Conservation (phyloP, 1,284 basidiomycete species). For the Hortiboletus rubellus region DNA sequence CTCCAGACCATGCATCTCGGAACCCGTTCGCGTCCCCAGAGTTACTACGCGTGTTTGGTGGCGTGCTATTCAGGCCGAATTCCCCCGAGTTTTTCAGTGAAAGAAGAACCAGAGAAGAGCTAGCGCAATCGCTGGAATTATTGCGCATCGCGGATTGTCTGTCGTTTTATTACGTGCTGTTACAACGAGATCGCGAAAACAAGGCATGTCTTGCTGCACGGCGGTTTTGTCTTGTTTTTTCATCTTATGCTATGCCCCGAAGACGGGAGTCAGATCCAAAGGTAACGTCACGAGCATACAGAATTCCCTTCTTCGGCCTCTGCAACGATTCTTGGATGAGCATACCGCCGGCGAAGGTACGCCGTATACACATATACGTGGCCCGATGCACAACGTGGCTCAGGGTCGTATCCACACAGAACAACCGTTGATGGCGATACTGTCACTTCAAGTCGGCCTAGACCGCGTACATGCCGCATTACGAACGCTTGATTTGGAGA, state of each 20-base stretch:
- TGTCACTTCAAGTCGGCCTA: conserved; percentile 25
- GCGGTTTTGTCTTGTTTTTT: background rate
- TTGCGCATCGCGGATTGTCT: conserved; percentile 34
- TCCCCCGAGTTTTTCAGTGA: conserved; percentile 26
- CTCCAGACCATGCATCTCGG: conserved; percentile 8
- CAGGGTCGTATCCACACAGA: conserved; percentile 14
- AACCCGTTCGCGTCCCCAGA: conserved; percentile 29
- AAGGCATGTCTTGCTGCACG: conserved; percentile 10
- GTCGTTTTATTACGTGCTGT: conserved; percentile 34
- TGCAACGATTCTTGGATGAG: conserved; percentile 25
- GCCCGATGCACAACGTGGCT: background rate
- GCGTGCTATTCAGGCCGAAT: conserved; percentile 29
- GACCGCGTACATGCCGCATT: conserved; percentile 33
- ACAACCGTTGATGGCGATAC: conserved; percentile 27
- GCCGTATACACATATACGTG: conserved; percentile 1
- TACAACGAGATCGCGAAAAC: conserved; percentile 30
- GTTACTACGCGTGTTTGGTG: conserved; percentile 27
- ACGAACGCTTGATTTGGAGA: conserved; percentile 11
- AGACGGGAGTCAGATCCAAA: conserved; percentile 27
- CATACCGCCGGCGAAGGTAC: conserved; percentile 23
- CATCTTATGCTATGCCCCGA: conserved; percentile 3
- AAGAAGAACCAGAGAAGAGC: conserved; percentile 23
- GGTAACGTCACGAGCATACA: conserved; percentile 23
- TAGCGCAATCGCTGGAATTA: conserved; percentile 29
- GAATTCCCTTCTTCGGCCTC: conserved; percentile 23